Base-by-base conservation (phyloP, 225 moss, liverwort and hornwort species). In the Marchantia polymorpha region DNA sequence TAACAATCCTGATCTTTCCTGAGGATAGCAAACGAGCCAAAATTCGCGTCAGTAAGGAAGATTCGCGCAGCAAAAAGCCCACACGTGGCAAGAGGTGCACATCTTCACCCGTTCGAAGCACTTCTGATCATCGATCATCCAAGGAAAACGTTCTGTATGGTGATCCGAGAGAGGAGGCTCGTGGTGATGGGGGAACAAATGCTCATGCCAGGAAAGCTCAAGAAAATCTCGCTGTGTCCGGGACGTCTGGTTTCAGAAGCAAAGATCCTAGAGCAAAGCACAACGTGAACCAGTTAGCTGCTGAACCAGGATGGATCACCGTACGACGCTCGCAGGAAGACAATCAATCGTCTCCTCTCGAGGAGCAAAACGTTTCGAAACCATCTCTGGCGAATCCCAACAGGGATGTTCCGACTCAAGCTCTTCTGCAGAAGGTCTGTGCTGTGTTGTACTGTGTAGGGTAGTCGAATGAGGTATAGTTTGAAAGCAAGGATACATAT, bases 281-380 rank as follows among this genome's bases (percentile, higher is more conserved):
- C 10, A 63, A 71, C 51, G 23, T 74, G 3, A 72, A 16, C 8
- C 78, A 66, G 29, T 31, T 49, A 11, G 30, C 65, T 9, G 26
- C 78, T 68, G 78, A 78, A 16, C 12, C 16, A 19, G 82, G 72
- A 29, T 83, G 83, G 83, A 59, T 78, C 65, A 83, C 54, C 20
- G 77, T 77, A 58, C 74, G 83, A 79, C 67, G 22, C 19, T 65
- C 79, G 31, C 39, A 56, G 26, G 56, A 58, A 23, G 66, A 22
- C 22, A 50, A 59, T 20, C 30, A 17, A 17, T 47, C 55, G 6
- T 48, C 58, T n/a, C 50, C 53, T 72, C 76, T 46, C 6, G 14
- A 46, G 20, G 46, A 53, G 16, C 9, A 51, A 39, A 29, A 19
- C 6, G 19, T 30, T 61, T 69, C 75, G 39, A 52, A 46, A 39